Percentiles rank a stretch among this genome's conserved stretches.
Evolutionary conservation across 306 rosid genomes (phyloP).

Genomic region (Vigna unguiculata): DNA sequence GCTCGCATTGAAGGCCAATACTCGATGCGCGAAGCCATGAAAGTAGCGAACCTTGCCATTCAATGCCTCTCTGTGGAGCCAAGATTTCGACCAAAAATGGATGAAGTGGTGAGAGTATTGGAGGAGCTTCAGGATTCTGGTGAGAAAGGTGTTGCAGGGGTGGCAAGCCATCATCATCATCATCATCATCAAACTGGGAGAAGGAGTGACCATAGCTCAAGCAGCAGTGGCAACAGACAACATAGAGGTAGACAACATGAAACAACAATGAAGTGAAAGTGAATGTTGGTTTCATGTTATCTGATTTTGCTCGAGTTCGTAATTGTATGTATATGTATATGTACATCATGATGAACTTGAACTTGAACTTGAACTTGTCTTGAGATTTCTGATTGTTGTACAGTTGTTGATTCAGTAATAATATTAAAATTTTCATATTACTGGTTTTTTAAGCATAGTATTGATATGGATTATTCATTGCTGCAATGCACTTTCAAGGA

Average conservation of each 20-base stretch:
- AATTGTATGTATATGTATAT: slow-evolving; percentile 35
- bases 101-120: slow-evolving; percentile 67
- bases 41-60: slow-evolving; percentile 66
- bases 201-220: slow-evolving; percentile 48
- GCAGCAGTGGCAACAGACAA: slow-evolving; percentile 44
- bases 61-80: slow-evolving; percentile 79
- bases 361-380: slow-evolving; percentile 32
- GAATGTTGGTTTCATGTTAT: slow-evolving; percentile 7
- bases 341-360: slow-evolving; percentile 34
- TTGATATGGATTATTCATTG: no score
- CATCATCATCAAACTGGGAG: slow-evolving; percentile 33
- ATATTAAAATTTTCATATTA: slow-evolving; percentile 17
- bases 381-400: slow-evolving; percentile 52
- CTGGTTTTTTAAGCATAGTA: not conserved
- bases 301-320: slow-evolving; percentile 47
- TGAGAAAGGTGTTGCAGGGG: slow-evolving; percentile 40
- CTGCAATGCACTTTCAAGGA: no score
- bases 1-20: slow-evolving; percentile 85
- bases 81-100: slow-evolving; percentile 82
- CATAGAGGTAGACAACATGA: slow-evolving; percentile 47
- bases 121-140: slow-evolving; percentile 69
- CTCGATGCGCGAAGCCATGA: slow-evolving; percentile 64
- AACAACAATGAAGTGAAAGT: slow-evolving; percentile 26
- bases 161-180: slow-evolving; percentile 41
- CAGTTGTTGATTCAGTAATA: slow-evolving; percentile 47